Evolutionary conservation across 2,329 filamentous ascomycete species (phyloP), one percentile per base, ranked within the genome.

Genomic region (Beauveria sp.): DNA sequence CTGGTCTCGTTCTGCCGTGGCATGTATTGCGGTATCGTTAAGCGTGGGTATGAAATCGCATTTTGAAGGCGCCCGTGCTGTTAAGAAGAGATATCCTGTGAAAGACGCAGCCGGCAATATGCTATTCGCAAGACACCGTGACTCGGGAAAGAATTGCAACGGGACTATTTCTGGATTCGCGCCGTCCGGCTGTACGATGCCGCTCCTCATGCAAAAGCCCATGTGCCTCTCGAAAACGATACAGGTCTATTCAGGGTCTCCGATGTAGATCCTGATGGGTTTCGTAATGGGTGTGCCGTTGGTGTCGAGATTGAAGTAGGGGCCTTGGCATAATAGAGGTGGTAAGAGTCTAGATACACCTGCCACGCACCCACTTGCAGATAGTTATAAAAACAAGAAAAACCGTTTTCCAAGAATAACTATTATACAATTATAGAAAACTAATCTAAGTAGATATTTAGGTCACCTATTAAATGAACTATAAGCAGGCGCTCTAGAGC

Each of bases 31-130:
- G 55, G 41, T 24, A 67, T 64, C n/a, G 59, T 14, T 1, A 65
- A 60, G 2, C 64, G 63, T 8, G 65, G 65, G 43, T 63, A 66
- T 7, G 60, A 55, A 16, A 6, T 26, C 12, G n/a, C 34, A 22
- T 41, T 20, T 53, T 14, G 1, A 41, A 40, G 18, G 3, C 14
- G 2, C 2, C 3, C 8, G 20, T 20, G 20, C 30, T 20, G 30
- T 26, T 40, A 18, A 34, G 14, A 5, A 30, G 9, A 30, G 37
- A 24, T 43, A 63, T 30, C 9, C 9, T 24, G 22, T 24, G 22
- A 24, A 24, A 24, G 22, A 24, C 22, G 22, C 22, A 22, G 22
- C 22, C 22, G 22, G 22, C 22, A 24, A 24, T 24, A 24, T 24
- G 22, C 62, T 18, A 26, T 63, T 52, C 7, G 63, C 61, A 26